These are phyloP conservation scores for Geranomyces variabilis DNA, from an alignment of 192 early-diverging fungal genomes.

Conservation along the genomic window DNA sequence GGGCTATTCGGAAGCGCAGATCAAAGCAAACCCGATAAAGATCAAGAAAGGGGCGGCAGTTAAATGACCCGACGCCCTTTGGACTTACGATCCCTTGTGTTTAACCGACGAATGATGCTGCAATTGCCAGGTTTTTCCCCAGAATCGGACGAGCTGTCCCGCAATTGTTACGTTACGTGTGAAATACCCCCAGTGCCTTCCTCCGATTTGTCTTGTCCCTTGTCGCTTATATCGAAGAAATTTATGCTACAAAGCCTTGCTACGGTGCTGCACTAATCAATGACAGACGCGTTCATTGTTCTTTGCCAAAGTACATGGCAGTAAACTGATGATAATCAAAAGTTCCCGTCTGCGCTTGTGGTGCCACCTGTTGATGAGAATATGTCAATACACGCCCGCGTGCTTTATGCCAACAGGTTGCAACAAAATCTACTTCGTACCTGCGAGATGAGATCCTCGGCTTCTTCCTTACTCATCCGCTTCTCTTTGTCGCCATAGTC, in stretches of 20 bases:
- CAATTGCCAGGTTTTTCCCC: too few species aligned
- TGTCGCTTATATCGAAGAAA: too few species aligned
- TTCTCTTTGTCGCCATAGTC: conserved; percentile 50
- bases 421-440: conserved; percentile 12
- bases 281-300: too few species aligned
- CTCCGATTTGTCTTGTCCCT: too few species aligned
- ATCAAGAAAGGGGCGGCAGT: not conserved
- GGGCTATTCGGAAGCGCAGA: conserved; percentile 27
- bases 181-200: too few species aligned
- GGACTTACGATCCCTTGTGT: too few species aligned
- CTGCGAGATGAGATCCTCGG: conserved; percentile 53
- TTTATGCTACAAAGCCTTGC: too few species aligned
- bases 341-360: conserved; percentile 48
- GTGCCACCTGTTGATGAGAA: conserved; percentile 42
- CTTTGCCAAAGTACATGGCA: conserved; percentile 52
- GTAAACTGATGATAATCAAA: conserved; percentile 59
- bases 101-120: too few species aligned
- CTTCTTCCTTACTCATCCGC: conserved; percentile 43
- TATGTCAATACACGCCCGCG: not conserved
- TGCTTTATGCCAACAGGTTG: not conserved
- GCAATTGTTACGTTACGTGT: too few species aligned
- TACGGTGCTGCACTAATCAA: too few species aligned
- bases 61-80: too few species aligned
- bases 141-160: too few species aligned
- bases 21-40: conserved; percentile 27